Evolutionary conservation across 805 yeast species (phyloP).

Genomic region (Isabelozyma heimii): DNA sequence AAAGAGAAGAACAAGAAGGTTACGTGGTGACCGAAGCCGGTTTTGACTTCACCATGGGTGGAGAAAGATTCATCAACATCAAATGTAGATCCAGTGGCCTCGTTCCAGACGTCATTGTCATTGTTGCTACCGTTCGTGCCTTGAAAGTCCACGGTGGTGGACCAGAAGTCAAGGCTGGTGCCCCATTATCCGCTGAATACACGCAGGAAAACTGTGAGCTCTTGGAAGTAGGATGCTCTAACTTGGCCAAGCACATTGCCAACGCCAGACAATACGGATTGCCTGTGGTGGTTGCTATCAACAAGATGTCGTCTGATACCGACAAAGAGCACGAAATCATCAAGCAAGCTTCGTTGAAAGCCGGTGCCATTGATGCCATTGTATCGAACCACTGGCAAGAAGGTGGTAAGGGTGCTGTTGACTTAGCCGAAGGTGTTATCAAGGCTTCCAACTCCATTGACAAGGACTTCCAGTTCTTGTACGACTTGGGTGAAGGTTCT

Average conservation of each 20-base stretch:
- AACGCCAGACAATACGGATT: constrained; percentile 71
- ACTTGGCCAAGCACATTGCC: constrained; percentile 72
- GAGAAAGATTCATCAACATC: constrained; percentile 81
- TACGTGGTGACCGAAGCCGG: constrained; percentile 87
- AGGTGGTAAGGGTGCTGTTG: constrained; percentile 81
- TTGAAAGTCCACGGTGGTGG: constrained; percentile 87
- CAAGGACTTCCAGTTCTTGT: constrained; percentile 51
- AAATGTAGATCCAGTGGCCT: constrained; percentile 81
- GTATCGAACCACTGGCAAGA: constrained; percentile 84
- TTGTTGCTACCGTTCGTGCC: constrained; percentile 84
- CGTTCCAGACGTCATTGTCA: constrained; percentile 71
- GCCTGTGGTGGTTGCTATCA: constrained; percentile 81
- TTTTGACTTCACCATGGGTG: constrained; percentile 90
- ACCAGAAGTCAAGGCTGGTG: constrained; percentile 84
- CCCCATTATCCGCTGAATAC: constrained; percentile 71
- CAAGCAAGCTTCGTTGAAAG: constrained; percentile 63
- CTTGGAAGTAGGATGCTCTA: constrained; percentile 67
- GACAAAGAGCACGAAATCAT: constrained; percentile 67
- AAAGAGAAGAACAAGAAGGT: constrained; percentile 54
- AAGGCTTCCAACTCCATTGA: constrained; percentile 52
- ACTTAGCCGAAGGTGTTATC: constrained; percentile 69
- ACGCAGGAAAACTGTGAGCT: constrained; percentile 68
- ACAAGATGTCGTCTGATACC: constrained; percentile 73
- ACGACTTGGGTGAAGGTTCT: constrained; percentile 53
- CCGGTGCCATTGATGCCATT: constrained; percentile 79